These are phyloP conservation scores for Cochlearia excelsa DNA, from an alignment of 345 rosid species.

Conservation along the genomic window DNA sequence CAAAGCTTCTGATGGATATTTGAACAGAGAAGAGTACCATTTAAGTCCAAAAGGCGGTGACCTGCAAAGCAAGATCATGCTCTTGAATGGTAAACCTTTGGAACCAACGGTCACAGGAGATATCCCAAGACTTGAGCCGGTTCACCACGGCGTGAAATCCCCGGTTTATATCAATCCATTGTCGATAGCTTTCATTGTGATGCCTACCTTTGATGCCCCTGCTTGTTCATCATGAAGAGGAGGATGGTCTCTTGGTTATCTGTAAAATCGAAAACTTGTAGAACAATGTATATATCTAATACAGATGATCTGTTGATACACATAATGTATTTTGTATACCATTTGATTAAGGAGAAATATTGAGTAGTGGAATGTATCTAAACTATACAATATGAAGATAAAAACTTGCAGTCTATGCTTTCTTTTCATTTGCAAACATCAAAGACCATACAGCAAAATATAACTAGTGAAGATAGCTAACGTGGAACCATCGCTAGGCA, in stretches of 20 bases:
- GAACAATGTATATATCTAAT: too few relatives aligned
- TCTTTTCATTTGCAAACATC: conserved; percentile 24
- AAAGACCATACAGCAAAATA: conserved; percentile 24
- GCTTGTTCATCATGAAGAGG: conserved; percentile 44
- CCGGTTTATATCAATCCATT: conserved; percentile 51
- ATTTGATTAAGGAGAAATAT: conserved; percentile 25
- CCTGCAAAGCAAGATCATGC: conserved; percentile 62
- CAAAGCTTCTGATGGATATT: conserved; percentile 41
- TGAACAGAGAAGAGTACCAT: conserved; percentile 82
- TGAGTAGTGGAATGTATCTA: conserved; percentile 20
- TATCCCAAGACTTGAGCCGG: conserved; percentile 66
- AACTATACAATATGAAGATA: conserved; percentile 31
- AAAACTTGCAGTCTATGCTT: conserved; percentile 22
- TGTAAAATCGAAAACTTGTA: neutral
- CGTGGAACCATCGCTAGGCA: conserved; percentile 28
- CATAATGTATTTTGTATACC: neutral
- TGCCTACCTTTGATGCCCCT: conserved; percentile 75
- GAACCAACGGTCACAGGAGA: conserved; percentile 46
- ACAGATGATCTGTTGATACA: too few relatives aligned
- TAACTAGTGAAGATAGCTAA: conserved; percentile 11
- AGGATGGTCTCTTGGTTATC: neutral
- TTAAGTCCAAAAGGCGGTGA: conserved; percentile 67
- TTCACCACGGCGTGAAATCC: conserved; percentile 39
- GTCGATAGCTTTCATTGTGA: conserved; percentile 70
- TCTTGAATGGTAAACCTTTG: conserved; percentile 74